Conservation (phyloP, 192 early-diverging fungal genomes). For the Glomus cerebriforme region DNA sequence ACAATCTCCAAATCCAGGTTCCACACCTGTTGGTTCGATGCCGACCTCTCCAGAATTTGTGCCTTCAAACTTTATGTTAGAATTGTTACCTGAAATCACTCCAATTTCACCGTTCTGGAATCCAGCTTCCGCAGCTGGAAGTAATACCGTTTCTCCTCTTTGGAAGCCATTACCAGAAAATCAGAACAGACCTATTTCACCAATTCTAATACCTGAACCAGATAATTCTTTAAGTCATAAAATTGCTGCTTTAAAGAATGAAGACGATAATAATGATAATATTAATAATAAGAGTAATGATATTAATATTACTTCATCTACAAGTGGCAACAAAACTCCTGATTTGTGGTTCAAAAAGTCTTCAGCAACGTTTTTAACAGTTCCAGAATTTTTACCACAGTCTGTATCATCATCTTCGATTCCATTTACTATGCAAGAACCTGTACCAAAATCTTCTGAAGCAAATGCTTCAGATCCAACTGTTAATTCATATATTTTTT, state of each 20-base stretch:
- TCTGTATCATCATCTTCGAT: not conserved
- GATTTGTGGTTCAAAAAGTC: not conserved
- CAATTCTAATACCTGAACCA: not conserved
- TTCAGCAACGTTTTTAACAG: not conserved
- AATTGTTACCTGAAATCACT: slow-evolving; percentile 11
- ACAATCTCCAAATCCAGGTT: not conserved
- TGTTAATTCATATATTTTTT: not conserved
- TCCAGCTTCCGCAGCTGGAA: not conserved
- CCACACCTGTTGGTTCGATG: not conserved
- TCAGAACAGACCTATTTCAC: not conserved
- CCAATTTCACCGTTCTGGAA: slow-evolving; percentile 4
- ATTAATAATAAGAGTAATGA: not conserved
- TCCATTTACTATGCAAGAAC: not conserved
- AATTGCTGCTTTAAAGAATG: not conserved
- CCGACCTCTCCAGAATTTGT: not conserved
- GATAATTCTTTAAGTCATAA: not conserved
- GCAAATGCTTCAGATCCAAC: not conserved
- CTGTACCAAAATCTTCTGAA: not conserved
- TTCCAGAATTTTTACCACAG: not conserved
- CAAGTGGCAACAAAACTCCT: not conserved
- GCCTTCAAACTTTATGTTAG: not conserved
- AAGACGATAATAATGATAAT: not conserved
- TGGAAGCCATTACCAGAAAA: not conserved
- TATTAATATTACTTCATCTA: too few species aligned
- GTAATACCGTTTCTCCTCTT: not conserved